Percentiles rank a stretch among this genome's conserved stretches.
Conservation (phyloP, 2,329 filamentous ascomycete species). For the Aspergillus puulaauensis region DNA sequence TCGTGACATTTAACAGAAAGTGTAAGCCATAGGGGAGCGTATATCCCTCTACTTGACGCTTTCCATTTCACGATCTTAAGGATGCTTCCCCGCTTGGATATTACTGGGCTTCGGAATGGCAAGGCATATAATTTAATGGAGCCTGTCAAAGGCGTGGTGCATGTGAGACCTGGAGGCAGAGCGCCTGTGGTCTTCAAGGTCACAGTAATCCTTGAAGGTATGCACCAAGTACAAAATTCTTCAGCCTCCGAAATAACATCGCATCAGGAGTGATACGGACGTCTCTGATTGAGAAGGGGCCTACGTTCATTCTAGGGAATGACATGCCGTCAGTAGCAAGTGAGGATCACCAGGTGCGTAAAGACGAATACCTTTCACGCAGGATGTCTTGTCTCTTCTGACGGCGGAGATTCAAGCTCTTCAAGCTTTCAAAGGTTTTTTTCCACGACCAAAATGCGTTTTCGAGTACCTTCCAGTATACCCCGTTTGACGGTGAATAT, state of each 20-base stretch:
- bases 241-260: neutral
- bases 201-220: conserved; percentile 1
- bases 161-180: neutral
- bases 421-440: neutral
- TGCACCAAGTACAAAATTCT: too few species aligned
- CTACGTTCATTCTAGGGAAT: neutral
- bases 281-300: neutral
- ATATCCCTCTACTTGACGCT: too few species aligned
- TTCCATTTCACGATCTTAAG: neutral
- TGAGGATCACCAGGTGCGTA: conserved; percentile 1
- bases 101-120: neutral
- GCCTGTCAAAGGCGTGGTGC: neutral
- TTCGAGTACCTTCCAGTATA: neutral
- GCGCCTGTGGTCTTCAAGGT: neutral
- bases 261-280: neutral
- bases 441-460: neutral
- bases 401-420: neutral
- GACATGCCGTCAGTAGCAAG: neutral
- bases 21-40: too few species aligned
- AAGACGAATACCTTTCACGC: neutral
- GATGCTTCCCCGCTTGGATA: too few species aligned
- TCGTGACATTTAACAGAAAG: too few species aligned
- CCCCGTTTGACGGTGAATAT: neutral
- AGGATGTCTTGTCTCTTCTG: neutral
- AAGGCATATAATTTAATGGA: neutral